These are phyloP conservation scores for Trifolium fragiferum DNA, from an alignment of 306 rosid species.

Conservation along the genomic window DNA sequence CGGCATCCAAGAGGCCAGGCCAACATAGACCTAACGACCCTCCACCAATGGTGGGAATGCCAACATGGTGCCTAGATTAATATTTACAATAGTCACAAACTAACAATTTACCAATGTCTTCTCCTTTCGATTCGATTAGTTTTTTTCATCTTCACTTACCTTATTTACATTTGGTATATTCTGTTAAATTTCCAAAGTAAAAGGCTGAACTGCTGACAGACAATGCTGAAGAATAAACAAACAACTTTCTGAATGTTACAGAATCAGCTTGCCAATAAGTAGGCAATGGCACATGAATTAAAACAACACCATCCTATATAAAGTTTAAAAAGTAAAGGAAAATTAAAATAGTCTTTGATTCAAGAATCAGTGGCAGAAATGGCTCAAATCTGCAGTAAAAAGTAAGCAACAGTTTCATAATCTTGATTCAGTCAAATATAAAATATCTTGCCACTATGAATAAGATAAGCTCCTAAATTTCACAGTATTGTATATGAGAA, in stretches of 20 bases:
- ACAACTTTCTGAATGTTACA: background rate
- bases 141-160: too few relatives aligned
- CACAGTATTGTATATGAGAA: conserved; percentile 5
- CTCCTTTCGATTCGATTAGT: background rate
- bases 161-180: conserved; percentile 18
- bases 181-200: conserved; percentile 4
- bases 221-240: conserved; percentile 30
- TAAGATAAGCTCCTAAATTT: conserved; percentile 2
- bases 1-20: too few relatives aligned
- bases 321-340: conserved; percentile 9
- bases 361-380: conserved; percentile 2
- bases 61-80: too few relatives aligned
- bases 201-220: conserved; percentile 24
- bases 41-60: too few relatives aligned
- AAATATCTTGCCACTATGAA: background rate
- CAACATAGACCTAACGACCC: too few relatives aligned
- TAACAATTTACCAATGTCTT: too few relatives aligned
- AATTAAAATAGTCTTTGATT: conserved; percentile 10
- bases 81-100: too few relatives aligned
- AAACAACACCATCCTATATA: background rate
- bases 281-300: background rate
- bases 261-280: background rate
- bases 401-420: conserved; percentile 13
- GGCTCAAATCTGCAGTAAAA: conserved; percentile 30
- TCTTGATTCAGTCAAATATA: conserved; percentile 22